Evolutionary conservation across 495 filamentous ascomycete species (phyloP).

Genomic region (Copromyces sp.): DNA sequence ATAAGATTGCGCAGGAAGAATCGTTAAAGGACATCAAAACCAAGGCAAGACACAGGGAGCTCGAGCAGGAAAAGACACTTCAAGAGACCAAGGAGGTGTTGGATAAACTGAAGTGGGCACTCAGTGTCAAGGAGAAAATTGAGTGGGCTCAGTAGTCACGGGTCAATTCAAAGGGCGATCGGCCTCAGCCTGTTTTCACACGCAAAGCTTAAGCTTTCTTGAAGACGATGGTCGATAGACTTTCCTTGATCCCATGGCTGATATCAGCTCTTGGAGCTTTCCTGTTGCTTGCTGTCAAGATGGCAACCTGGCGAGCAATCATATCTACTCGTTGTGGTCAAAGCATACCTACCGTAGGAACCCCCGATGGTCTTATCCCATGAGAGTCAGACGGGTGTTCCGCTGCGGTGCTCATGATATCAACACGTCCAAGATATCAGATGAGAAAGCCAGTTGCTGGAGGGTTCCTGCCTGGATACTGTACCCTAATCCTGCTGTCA

Average conservation of each 20-base stretch:
- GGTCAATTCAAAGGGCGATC: not conserved
- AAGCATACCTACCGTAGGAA: not conserved
- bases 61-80: slow-evolving; percentile 44
- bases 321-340: not conserved
- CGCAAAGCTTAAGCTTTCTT: not conserved
- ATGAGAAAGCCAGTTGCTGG: not conserved
- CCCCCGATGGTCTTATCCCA: not conserved
- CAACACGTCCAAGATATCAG: not conserved
- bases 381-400: not conserved
- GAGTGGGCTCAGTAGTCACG: slow-evolving; percentile 34
- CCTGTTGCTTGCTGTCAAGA: not conserved
- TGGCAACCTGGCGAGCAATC: not conserved
- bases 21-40: slow-evolving; percentile 46
- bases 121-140: slow-evolving; percentile 52
- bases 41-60: slow-evolving; percentile 43
- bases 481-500: not conserved
- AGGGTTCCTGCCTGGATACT: not conserved
- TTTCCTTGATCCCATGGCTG: not conserved
- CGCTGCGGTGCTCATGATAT: not conserved
- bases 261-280: not conserved
- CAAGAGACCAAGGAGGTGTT: slow-evolving; percentile 51
- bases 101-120: slow-evolving; percentile 57
- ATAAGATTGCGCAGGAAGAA: slow-evolving; percentile 53
- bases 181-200: not conserved
- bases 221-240: not conserved